Evolutionary conservation across 768 basidiomycete genomes (phyloP).

Genomic region (Mycena belliarum): DNA sequence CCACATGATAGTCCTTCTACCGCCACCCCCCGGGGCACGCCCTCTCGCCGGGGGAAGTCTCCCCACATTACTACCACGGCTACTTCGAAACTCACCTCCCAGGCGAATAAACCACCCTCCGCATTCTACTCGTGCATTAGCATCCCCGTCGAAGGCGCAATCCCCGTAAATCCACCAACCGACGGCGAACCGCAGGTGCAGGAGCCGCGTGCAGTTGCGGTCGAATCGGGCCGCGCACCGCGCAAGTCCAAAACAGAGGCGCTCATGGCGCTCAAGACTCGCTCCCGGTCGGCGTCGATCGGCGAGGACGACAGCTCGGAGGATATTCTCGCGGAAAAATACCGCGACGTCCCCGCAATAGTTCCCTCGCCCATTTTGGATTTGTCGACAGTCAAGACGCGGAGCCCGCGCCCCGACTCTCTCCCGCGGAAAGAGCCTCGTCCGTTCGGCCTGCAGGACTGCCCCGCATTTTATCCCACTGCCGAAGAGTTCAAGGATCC

Average conservation of each 20-base stretch:
- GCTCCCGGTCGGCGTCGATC: constrained; percentile 56
- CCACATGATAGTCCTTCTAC: constrained; percentile 51
- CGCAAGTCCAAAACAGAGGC: constrained; percentile 92
- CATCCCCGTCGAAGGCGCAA: constrained; percentile 76
- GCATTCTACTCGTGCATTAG: constrained; percentile 69
- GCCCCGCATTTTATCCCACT: constrained; percentile 87
- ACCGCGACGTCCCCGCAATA: constrained; percentile 52
- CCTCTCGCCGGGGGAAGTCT: constrained; percentile 65
- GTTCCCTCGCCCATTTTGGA: constrained; percentile 64
- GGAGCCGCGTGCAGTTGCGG: constrained; percentile 38
- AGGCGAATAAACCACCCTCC: constrained; percentile 51
- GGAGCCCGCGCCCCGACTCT: constrained; percentile 46
- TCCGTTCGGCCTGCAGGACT: constrained; percentile 86
- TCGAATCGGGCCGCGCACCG: constrained; percentile 69
- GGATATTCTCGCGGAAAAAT: constrained; percentile 50
- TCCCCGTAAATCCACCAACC: constrained; percentile 53
- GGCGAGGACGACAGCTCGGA: constrained; percentile 54
- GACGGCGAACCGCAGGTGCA: constrained; percentile 39
- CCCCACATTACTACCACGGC: constrained; percentile 53
- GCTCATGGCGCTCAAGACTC: constrained; percentile 73
- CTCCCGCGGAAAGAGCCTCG: constrained; percentile 49
- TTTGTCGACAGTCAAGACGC: constrained; percentile 70
- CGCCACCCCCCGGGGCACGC: constrained; percentile 54
- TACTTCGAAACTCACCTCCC: constrained; percentile 47
- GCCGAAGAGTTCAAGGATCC: constrained; percentile 93